phyloP scores from a whole-genome alignment of 2,329 filamentous ascomycete species.

The Drechslera avenae region DNA sequence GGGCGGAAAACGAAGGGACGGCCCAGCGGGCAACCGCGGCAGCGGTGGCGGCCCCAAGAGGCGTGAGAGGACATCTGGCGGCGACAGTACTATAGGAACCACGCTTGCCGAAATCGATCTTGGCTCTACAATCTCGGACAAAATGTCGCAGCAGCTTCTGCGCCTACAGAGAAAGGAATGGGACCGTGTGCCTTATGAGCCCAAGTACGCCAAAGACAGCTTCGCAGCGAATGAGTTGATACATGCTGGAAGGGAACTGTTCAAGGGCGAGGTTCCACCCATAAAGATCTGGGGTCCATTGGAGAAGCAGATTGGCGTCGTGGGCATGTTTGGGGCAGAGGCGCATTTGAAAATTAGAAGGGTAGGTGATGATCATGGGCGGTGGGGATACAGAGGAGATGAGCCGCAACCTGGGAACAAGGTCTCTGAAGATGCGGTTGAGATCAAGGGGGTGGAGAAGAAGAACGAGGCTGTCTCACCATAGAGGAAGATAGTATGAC shows the following conservation, averaged over 20 bases:
- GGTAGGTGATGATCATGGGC: slow-evolving; percentile 19
- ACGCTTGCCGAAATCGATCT: slow-evolving; percentile 13
- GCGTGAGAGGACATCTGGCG: slow-evolving; percentile 22
- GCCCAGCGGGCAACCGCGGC: slow-evolving; percentile 7
- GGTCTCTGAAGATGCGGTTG: slow-evolving; percentile 1
- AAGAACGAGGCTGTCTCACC: slow-evolving; percentile 3
- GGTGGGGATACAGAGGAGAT: slow-evolving; percentile 10
- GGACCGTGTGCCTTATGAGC: slow-evolving; percentile 43
- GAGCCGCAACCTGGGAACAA: slow-evolving; percentile 28
- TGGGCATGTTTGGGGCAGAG: slow-evolving; percentile 43
- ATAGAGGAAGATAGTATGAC: slow-evolving; percentile 6
- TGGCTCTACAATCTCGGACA: slow-evolving; percentile 30
- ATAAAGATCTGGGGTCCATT: slow-evolving; percentile 37
- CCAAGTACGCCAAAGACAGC: slow-evolving; percentile 43
- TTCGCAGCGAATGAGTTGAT: slow-evolving; percentile 40
- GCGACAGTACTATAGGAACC: slow-evolving; percentile 5
- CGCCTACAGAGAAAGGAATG: slow-evolving; percentile 44
- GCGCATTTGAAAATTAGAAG: slow-evolving; percentile 31
- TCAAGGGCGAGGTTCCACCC: slow-evolving; percentile 38
- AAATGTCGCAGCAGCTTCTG: slow-evolving; percentile 41
- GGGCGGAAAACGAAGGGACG: slow-evolving; percentile 6
- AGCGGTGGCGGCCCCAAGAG: slow-evolving; percentile 26
- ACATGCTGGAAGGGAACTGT: slow-evolving; percentile 38
- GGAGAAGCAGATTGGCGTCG: slow-evolving; percentile 39
- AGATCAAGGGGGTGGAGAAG: slow-evolving; percentile 6